phyloP scores from a whole-genome alignment of 345 rosid genomes.

The Pelargonium nanum region DNA sequence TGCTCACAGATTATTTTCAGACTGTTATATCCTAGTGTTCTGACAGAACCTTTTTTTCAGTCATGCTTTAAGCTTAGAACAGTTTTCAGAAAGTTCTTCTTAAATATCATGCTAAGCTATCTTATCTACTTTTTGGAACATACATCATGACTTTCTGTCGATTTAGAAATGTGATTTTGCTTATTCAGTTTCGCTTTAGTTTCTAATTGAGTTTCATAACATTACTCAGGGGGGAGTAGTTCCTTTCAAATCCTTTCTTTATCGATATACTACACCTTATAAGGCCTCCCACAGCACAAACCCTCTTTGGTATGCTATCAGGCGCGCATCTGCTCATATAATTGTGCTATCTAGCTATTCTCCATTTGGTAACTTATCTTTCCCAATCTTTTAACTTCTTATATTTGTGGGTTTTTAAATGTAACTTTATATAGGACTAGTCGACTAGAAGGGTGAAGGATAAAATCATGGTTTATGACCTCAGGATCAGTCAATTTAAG shows the following conservation, averaged over 20 bases:
- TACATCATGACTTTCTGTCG: background rate
- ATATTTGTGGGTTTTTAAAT: constrained; percentile 5
- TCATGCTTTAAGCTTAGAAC: background rate
- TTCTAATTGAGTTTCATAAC: background rate
- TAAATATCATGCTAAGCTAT: background rate
- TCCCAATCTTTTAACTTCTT: background rate
- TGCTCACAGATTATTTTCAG: background rate
- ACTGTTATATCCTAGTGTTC: too few relatives aligned
- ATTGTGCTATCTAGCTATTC: constrained; percentile 95
- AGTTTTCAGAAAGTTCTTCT: background rate
- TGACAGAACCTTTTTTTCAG: background rate
- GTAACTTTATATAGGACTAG: background rate
- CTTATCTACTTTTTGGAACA: constrained; percentile 3
- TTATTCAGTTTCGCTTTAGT: background rate
- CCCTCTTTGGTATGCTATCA: constrained; percentile 84
- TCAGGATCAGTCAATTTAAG: background rate
- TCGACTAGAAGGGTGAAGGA: too few relatives aligned
- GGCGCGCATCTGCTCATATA: constrained; percentile 91
- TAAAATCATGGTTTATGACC: background rate
- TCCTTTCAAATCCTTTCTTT: constrained; percentile 77
- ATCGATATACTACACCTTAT: constrained; percentile 78
- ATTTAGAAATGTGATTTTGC: background rate
- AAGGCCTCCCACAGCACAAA: constrained; percentile 63
- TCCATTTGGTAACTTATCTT: constrained; percentile 58
- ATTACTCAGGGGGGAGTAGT: constrained; percentile 51